phyloP scores from a whole-genome alignment of 2,329 filamentous ascomycete genomes.

The Penicillium digitatum region DNA sequence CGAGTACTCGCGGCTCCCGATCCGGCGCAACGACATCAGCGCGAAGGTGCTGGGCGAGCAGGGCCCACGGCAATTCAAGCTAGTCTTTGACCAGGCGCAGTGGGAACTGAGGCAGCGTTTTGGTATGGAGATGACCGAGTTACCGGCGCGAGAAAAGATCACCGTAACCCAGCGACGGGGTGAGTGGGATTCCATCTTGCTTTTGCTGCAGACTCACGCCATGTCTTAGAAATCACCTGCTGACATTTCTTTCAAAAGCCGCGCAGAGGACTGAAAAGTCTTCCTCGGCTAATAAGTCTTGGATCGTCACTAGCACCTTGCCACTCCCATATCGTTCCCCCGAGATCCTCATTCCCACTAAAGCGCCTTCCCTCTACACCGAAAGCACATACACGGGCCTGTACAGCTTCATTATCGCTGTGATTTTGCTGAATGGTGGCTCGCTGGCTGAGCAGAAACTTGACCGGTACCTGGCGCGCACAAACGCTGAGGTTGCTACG shows the following conservation, averaged over 20 bases:
- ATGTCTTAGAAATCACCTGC: not conserved
- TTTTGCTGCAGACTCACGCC: not conserved
- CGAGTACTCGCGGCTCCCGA: conserved; percentile 56
- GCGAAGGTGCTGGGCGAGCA: conserved; percentile 67
- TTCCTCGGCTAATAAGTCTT: conserved; percentile 60
- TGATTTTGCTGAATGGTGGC: conserved; percentile 69
- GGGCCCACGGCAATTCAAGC: conserved; percentile 66
- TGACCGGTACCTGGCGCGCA: conserved; percentile 66
- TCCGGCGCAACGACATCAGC: conserved; percentile 56
- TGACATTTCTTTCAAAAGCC: conserved; percentile 32
- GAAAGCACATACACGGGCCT: conserved; percentile 80
- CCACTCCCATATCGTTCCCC: conserved; percentile 64
- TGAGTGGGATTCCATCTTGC: conserved; percentile 33
- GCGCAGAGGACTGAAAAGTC: conserved; percentile 46
- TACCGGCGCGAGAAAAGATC: conserved; percentile 75
- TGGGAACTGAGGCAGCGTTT: conserved; percentile 65
- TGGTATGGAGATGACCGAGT: conserved; percentile 87
- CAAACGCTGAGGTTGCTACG: conserved; percentile 72
- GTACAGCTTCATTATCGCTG: conserved; percentile 72
- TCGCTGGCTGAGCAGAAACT: conserved; percentile 77
- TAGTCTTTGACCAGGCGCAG: conserved; percentile 74
- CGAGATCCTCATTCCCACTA: conserved; percentile 64
- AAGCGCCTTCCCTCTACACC: conserved; percentile 59
- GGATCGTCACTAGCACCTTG: conserved; percentile 71
- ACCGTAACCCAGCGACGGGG: conserved; percentile 76